These are phyloP conservation scores for Solanum okadae DNA, from an alignment of 257 asterid genomes.

Conservation along the genomic window DNA sequence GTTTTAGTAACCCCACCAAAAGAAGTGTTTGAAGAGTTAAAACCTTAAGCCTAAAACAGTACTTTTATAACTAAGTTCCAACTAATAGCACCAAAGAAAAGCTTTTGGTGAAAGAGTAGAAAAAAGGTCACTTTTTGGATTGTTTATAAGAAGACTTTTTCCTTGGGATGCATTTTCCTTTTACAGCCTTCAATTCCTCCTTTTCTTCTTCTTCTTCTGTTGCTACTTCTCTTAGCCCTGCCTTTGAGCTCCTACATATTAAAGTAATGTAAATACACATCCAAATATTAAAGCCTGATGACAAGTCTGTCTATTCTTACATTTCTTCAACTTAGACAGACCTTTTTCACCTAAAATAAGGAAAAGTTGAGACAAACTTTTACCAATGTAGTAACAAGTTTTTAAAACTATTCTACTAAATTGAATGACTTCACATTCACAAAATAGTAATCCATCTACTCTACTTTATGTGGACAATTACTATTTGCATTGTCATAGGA, in stretches of 20 bases:
- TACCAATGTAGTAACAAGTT: not conserved
- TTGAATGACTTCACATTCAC: not conserved
- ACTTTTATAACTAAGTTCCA: not conserved
- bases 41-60: not conserved
- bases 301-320: not conserved
- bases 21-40: not conserved
- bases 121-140: constrained; percentile 29
- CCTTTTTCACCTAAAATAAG: not conserved
- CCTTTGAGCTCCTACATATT: constrained; percentile 32
- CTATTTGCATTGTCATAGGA: not conserved
- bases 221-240: constrained; percentile 25
- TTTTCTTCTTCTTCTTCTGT: constrained; percentile 5
- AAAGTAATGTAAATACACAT: not conserved
- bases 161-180: constrained; percentile 76
- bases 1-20: not conserved
- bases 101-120: not conserved
- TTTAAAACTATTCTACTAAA: not conserved
- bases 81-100: not conserved
- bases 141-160: constrained; percentile 43
- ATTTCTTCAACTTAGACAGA: not conserved
- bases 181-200: constrained; percentile 27
- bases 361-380: not conserved
- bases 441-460: not conserved
- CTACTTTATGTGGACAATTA: not conserved
- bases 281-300: not conserved